Evolutionary conservation across 768 basidiomycete species (phyloP).

Genomic region (Dacryopinax primogenitus): DNA sequence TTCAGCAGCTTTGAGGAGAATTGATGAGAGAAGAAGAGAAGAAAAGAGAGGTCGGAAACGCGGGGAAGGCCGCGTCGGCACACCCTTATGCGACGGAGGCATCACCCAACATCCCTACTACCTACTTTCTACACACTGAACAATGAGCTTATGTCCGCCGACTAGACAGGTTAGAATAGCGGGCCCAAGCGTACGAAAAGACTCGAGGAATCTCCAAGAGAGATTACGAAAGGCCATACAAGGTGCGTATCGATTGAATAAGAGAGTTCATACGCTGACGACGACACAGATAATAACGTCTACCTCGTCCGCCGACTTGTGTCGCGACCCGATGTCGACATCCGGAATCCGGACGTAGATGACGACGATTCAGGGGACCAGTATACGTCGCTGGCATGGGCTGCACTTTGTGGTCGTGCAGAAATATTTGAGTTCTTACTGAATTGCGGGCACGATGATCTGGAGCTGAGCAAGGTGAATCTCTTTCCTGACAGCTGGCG

Average conservation of each 20-base stretch:
- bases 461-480: constrained; percentile 77
- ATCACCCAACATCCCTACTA: not conserved
- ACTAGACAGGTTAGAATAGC: not conserved
- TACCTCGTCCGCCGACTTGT: constrained; percentile 82
- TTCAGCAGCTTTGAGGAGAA: too few species aligned
- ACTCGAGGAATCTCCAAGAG: not conserved
- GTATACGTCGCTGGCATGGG: constrained; percentile 84
- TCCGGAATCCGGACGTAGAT: constrained; percentile 79
- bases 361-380: constrained; percentile 30
- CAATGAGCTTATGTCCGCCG: not conserved
- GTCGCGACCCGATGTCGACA: constrained; percentile 53
- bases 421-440: constrained; percentile 90
- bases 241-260: not conserved
- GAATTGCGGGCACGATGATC: constrained; percentile 78
- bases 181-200: constrained; percentile 1
- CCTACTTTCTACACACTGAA: not conserved
- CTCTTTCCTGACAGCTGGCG: not conserved
- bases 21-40: too few species aligned
- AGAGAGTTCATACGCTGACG: not conserved
- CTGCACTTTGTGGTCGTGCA: constrained; percentile 74
- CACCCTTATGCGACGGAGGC: constrained; percentile 5
- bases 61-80: not conserved
- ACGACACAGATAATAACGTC: constrained; percentile 72
- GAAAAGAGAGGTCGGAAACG: too few species aligned
- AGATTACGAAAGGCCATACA: constrained; percentile 3